Percentiles rank a stretch among this genome's conserved stretches.
Conservation (phyloP, 164 flowering plant genomes). For the Nymphaea thermarum region DNA sequence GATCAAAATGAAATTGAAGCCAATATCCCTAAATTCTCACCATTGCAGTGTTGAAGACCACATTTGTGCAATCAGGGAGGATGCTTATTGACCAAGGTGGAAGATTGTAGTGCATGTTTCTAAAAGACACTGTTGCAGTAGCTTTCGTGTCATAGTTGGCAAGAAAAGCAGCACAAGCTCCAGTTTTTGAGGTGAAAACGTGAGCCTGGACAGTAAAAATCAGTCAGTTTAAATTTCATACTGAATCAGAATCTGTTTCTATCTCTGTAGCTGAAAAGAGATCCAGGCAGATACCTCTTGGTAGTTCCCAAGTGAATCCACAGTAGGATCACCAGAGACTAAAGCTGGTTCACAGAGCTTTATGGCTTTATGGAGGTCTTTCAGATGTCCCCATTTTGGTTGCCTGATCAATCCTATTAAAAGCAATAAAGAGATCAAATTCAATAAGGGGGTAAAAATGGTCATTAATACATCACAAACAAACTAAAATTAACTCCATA, state of each 20-base stretch:
- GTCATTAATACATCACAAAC: neutral
- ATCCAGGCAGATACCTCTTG: constrained; percentile 45
- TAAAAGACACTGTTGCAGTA: constrained; percentile 37
- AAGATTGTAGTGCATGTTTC: constrained; percentile 40
- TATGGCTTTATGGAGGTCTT: constrained; percentile 72
- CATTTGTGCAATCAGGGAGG: constrained; percentile 83
- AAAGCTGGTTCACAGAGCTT: constrained; percentile 73
- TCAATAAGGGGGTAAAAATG: too few relatives aligned
- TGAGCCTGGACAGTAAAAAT: constrained; percentile 37
- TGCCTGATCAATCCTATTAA: constrained; percentile 52
- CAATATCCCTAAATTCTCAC: neutral
- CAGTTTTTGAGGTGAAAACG: constrained; percentile 42
- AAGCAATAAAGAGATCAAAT: neutral
- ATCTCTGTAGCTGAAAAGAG: neutral
- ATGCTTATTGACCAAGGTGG: constrained; percentile 94
- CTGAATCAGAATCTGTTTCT: neutral
- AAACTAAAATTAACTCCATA: neutral
- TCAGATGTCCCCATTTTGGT: constrained; percentile 85
- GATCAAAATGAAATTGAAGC: neutral
- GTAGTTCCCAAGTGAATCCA: constrained; percentile 31
- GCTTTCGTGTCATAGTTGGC: constrained; percentile 46
- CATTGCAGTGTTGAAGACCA: constrained; percentile 64
- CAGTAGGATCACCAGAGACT: constrained; percentile 54
- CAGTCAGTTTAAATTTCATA: neutral
- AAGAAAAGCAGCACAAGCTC: constrained; percentile 86